Evolutionary conservation across 1,139 yeast genomes (phyloP).

Genomic region (Geotrichum reessii): DNA sequence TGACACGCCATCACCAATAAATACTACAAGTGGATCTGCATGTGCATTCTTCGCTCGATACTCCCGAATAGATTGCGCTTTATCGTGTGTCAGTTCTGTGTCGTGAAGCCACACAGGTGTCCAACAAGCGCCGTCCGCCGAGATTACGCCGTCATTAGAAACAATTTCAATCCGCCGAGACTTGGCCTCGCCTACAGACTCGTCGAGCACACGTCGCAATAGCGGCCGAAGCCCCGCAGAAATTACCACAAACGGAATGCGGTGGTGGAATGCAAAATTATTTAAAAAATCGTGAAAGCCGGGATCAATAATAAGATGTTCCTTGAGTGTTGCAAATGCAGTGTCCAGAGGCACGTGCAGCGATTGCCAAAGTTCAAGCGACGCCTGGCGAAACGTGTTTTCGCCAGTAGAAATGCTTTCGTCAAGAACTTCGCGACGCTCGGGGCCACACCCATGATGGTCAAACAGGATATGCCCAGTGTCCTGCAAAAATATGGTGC

Average conservation of each 20-base stretch:
- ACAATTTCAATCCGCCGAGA: constrained; percentile 52
- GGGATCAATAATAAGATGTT: constrained; percentile 52
- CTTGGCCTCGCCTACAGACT: constrained; percentile 53
- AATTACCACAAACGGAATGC: constrained; percentile 56
- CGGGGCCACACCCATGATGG: constrained; percentile 41
- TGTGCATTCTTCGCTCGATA: constrained; percentile 32
- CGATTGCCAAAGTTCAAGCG: constrained; percentile 44
- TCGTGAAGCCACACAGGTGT: constrained; percentile 57
- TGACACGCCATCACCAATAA: constrained; percentile 44
- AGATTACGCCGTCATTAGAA: constrained; percentile 50
- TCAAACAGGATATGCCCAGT: constrained; percentile 45
- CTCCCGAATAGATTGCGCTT: constrained; percentile 53
- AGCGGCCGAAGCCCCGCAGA: constrained; percentile 63
- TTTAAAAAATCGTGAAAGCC: constrained; percentile 54
- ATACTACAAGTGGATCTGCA: constrained; percentile 36
- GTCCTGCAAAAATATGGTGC: constrained; percentile 43
- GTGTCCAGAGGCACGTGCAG: constrained; percentile 43
- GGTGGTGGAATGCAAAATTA: constrained; percentile 44
- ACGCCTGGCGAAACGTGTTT: constrained; percentile 39
- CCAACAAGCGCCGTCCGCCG: constrained; percentile 46
- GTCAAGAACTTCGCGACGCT: constrained; percentile 38
- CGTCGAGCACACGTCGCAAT: constrained; percentile 52
- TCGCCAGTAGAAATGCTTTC: constrained; percentile 36
- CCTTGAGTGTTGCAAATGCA: constrained; percentile 49
- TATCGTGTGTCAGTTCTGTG: constrained; percentile 60